phyloP scores from a whole-genome alignment of 1,284 basidiomycete genomes.

The Ganoderma lucidum region DNA sequence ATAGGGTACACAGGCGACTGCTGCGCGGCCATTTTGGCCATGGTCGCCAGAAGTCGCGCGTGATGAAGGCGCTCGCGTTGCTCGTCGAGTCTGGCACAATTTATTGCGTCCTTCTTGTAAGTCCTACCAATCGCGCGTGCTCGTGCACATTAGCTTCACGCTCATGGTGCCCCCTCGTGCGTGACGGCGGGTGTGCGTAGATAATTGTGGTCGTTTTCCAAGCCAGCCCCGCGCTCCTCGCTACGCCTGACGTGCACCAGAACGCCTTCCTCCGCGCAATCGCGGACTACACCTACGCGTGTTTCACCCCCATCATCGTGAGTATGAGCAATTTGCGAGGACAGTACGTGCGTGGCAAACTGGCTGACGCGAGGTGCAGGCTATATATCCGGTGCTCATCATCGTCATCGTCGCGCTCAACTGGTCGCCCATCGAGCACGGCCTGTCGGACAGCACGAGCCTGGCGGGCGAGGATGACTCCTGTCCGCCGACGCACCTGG shows the following conservation, averaged over 20 bases:
- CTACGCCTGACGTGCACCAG: background rate
- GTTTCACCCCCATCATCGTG: background rate
- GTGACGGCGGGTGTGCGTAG: background rate
- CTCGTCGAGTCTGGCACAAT: slow-evolving; percentile 7
- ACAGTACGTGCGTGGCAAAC: too few species aligned
- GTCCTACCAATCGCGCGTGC: background rate
- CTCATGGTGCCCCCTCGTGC: background rate
- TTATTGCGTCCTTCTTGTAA: slow-evolving; percentile 5
- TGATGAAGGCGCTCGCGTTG: background rate
- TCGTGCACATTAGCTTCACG: too few species aligned
- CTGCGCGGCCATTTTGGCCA: slow-evolving; percentile 6
- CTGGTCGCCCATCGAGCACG: slow-evolving; percentile 8
- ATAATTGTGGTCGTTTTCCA: background rate
- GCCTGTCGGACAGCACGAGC: background rate
- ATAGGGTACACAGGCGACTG: background rate
- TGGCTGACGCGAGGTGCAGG: background rate
- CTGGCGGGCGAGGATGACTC: background rate
- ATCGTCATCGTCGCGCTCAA: slow-evolving; percentile 13
- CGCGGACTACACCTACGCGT: slow-evolving; percentile 2
- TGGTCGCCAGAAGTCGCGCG: background rate
- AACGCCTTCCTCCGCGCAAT: background rate
- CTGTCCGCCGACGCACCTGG: background rate
- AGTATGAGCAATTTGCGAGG: background rate
- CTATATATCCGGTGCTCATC: slow-evolving; percentile 12
- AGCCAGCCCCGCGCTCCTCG: background rate